Evolutionary conservation across 805 yeast species (phyloP), one percentile per base, ranked within the genome.

Genomic region (Deakozyma indianensis): DNA sequence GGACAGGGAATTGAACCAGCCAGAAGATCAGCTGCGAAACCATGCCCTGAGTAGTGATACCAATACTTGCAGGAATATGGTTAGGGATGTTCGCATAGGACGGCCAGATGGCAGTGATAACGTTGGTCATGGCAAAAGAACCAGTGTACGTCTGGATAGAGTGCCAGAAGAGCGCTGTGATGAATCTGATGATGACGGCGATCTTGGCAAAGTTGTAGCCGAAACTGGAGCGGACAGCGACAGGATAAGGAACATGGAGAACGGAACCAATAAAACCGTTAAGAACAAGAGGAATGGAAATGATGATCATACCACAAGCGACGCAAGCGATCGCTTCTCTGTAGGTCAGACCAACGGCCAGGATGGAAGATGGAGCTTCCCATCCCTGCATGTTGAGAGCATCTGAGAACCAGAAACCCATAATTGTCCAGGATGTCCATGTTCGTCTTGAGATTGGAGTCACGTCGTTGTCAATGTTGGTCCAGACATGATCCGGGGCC

Each of bases 311-410:
- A 4, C 94, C 94, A n/a, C 84, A 48, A 88, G 92, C 83, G 21
- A 84, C 88, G 2, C 87, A 73, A 32, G 83, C 63, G 88, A 94
- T 84, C n/a, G 82, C 77, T 57, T 78, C 85, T 90, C 92, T 84
- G 92, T 92, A 83, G 22, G 78, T 72, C 61, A 84, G 65, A n/a
- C 88, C 88, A 23, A 77, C 75, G 45, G 69, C 67, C 48, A 80
- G 78, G 54, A 92, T 90, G 0, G 92, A 80, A n/a, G 87, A 77
- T 1, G 92, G 92, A 55, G 85, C 82, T 66, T 81, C 84, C 86
- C 88, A 83, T 5, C 94, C 83, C 58, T 82, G 83, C 59, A 84
- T 75, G 63, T 84, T 84, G 66, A 85, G 83, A 35, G 92, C 78
- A 60, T 84, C 95, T 0, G 94, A 83, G 47, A 83, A 61, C 95